Base-by-base conservation (phyloP, 2,329 filamentous ascomycete genomes). In the Colletotrichum cordylinicola region DNA sequence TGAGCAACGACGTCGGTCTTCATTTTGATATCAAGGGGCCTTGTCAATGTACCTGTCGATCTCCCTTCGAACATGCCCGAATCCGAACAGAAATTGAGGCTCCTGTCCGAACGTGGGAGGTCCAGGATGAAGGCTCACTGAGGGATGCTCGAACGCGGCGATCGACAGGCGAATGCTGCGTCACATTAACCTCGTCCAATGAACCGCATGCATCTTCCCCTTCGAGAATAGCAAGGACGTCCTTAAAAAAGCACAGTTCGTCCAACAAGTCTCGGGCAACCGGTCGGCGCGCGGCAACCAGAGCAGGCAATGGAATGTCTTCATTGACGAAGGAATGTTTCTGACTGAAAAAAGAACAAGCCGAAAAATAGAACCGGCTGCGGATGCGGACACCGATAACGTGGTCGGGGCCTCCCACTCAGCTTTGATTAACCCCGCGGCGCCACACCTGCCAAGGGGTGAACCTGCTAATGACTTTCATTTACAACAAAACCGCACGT, bases 11-110 rank as follows among this genome's bases (percentile, higher is more conserved):
- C 37, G 56, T 48, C 67, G 37, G 56, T 55, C 55, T 55, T 43
- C 39, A 29, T 24, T 15, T 21, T 52, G 8, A 5, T 66, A 18
- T 15, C 55, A 67, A 43, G 69, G 9, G n/a, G 62, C 31, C 70
- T 33, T 35, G 64, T 60, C 21, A 55, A 21, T 66, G 74, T 76
- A 27, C 74, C 70, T 76, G 74, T 76, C 74, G 74, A 76, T 76
- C 73, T 64, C 64, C 66, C 64, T 61, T 61, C 39, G 12, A 31
- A 68, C 31, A 67, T 68, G 69, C 39, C 56, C 73, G 64, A 73
- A 64, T 21, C 39, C 55, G 56, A 75, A 35, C 43, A 67, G 62
- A 64, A 62, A 18, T 73, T 8, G 21, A 67, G n/a, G 21, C 62
- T 67, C 62, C 70, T 37, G 33, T 61, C 24, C 56, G 39, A 37